Evolutionary conservation across 129 eudicot genomes (phyloP), one percentile per base, ranked within the genome.

Genomic region (Helichrysum umbraculigerum): DNA sequence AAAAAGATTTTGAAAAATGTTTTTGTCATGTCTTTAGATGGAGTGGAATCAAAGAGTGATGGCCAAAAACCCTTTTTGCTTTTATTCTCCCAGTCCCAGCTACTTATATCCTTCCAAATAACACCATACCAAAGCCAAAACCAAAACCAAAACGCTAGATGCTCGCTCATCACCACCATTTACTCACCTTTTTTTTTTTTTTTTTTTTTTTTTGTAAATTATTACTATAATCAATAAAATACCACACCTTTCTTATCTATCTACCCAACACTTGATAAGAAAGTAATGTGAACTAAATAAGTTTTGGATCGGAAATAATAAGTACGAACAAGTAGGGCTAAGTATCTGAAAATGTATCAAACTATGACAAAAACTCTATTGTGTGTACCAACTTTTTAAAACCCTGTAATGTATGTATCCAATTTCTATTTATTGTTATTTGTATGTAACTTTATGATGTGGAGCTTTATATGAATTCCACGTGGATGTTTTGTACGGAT

Each of bases 81-180:
- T 81, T 78, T 90, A 81, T 86, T 87, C 91, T 76, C 68, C 75
- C 75, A 72, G 79, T 76, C 68, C 75, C 75, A 72, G 79, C 60
- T 75, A 75, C 64, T 44, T 51, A 76, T 86, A 52, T 77, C 41
- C 73, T 16, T 83, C 91, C 98, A 93, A 93, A 83, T 84, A 25
- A 88, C 72, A 76, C 78, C 88, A 81, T 85, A 87, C 85, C 88
- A 84, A 88, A 85, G 82, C 83, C 95, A 93, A 90, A 25, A 87
- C 85, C 88, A 84, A 88, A 85, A 83, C 83, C 95, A 93, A 90
- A 25, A 85, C 79, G 60, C 81, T 78, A 85, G 2, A 68, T 32
- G 34, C 4, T 3, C 82, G 83, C 83, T 65, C 72, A 79, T 64
- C 73, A 72, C 73, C 78, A 51, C 77, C 33, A 79, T 72, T 79